Evolutionary conservation across 306 rosid genomes (phyloP).

Genomic region (Rubus idaeus): DNA sequence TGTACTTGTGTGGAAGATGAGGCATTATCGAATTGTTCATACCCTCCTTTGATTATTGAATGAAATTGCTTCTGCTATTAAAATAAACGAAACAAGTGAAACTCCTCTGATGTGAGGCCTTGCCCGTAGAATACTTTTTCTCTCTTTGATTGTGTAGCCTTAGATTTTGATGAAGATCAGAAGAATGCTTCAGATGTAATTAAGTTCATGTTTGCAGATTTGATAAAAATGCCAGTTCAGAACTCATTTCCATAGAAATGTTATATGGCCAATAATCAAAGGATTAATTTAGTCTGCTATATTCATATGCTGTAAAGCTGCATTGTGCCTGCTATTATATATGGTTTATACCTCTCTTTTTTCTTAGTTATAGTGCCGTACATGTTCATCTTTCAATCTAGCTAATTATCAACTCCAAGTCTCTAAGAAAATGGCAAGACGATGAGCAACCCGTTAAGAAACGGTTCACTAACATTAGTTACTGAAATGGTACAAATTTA

Average conservation of each 20-base stretch:
- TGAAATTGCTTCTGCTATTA: not conserved
- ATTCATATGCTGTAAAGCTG: not conserved
- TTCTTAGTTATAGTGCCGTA: not conserved
- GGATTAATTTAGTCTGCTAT: not conserved
- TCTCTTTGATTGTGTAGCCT: not conserved
- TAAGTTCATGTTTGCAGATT: not conserved
- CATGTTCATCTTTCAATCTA: not conserved
- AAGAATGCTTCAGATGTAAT: not conserved
- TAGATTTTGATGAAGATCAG: not conserved
- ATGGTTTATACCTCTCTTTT: not conserved
- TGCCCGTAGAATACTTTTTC: not conserved
- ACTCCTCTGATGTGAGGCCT: not conserved
- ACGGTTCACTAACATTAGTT: no score
- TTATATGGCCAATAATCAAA: not conserved
- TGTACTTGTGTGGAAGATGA: not conserved
- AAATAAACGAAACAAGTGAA: not conserved
- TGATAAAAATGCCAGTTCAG: not conserved
- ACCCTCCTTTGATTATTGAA: not conserved
- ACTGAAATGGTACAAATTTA: no score
- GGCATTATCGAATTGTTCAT: not conserved
- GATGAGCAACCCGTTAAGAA: not conserved
- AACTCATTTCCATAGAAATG: not conserved
- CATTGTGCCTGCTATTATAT: not conserved
- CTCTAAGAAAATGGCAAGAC: not conserved
- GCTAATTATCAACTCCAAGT: not conserved